These are phyloP conservation scores for Sporothrix euskadiensis DNA, from an alignment of 2,329 filamentous ascomycete genomes.

Conservation along the genomic window DNA sequence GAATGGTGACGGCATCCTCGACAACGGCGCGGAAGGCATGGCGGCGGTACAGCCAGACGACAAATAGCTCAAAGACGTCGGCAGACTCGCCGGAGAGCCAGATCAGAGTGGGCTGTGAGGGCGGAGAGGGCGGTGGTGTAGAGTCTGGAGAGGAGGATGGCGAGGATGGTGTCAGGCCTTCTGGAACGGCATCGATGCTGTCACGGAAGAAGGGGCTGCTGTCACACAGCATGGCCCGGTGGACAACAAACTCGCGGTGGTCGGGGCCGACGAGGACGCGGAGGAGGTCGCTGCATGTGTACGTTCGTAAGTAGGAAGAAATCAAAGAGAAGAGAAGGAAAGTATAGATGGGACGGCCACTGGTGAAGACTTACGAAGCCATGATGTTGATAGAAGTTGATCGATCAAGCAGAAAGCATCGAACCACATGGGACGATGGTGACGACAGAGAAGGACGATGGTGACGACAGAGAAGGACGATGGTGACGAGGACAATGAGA, in stretches of 20 bases:
- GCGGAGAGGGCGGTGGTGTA: background rate
- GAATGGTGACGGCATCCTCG: slow-evolving; percentile 43
- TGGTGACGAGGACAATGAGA: background rate
- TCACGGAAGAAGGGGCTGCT: slow-evolving; percentile 52
- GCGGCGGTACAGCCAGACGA: slow-evolving; percentile 53
- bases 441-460: background rate
- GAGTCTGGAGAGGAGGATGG: background rate
- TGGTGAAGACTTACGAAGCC: background rate
- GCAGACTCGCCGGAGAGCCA: slow-evolving; percentile 50
- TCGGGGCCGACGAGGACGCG: slow-evolving; percentile 39
- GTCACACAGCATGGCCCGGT: slow-evolving; percentile 47
- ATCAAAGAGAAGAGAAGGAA: background rate
- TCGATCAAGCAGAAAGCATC: background rate
- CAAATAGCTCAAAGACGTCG: slow-evolving; percentile 56
- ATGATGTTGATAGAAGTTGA: background rate
- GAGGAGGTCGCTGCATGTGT: slow-evolving; percentile 32
- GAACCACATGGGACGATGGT: slow-evolving; percentile 11
- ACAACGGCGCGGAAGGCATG: slow-evolving; percentile 47
- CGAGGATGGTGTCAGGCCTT: slow-evolving; percentile 30
- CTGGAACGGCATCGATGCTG: slow-evolving; percentile 44
- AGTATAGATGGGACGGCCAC: background rate
- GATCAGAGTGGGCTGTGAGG: slow-evolving; percentile 35
- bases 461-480: no score
- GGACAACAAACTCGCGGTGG: slow-evolving; percentile 39
- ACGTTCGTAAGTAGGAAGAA: background rate